Percentiles rank a stretch among this genome's conserved stretches.
Evolutionary conservation across 352 stramenopile genomes (phyloP).

Genomic region (Globisporangium alternatum): DNA sequence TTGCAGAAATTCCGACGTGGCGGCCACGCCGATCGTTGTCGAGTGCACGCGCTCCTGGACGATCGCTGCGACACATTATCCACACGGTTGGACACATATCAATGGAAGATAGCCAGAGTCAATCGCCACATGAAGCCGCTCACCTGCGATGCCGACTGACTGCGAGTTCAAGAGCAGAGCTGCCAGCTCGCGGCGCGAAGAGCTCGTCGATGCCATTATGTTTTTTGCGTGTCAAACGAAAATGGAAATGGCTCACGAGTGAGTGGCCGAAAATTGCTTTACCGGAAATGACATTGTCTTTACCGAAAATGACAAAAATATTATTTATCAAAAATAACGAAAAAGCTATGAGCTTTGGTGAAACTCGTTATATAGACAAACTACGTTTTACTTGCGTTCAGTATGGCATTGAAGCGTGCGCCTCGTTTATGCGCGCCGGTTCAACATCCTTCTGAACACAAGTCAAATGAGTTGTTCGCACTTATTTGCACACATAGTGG

Average conservation of each 20-base stretch:
- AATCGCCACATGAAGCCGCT: neutral
- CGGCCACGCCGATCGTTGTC: conserved; percentile 50
- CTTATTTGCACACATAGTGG: too few species aligned
- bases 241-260: neutral
- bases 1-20: conserved; percentile 56
- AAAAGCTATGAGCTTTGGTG: too few species aligned
- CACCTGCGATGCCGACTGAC: conserved; percentile 30
- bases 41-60: conserved; percentile 79
- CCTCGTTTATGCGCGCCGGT: too few species aligned
- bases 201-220: conserved; percentile 9
- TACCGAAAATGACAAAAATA: too few species aligned
- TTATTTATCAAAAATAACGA: too few species aligned
- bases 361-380: too few species aligned
- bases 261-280: conserved; percentile 1
- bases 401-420: too few species aligned
- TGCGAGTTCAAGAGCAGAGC: conserved; percentile 28
- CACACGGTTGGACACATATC: neutral
- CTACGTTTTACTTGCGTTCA: too few species aligned
- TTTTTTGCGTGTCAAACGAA: neutral
- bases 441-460: too few species aligned
- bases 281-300: too few species aligned
- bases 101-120: too few species aligned
- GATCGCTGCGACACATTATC: conserved; percentile 30
- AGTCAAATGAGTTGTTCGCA: too few species aligned
- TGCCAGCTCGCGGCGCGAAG: conserved; percentile 19